Conservation (phyloP, 306 rosid genomes). For the Gillenia trifoliata region DNA sequence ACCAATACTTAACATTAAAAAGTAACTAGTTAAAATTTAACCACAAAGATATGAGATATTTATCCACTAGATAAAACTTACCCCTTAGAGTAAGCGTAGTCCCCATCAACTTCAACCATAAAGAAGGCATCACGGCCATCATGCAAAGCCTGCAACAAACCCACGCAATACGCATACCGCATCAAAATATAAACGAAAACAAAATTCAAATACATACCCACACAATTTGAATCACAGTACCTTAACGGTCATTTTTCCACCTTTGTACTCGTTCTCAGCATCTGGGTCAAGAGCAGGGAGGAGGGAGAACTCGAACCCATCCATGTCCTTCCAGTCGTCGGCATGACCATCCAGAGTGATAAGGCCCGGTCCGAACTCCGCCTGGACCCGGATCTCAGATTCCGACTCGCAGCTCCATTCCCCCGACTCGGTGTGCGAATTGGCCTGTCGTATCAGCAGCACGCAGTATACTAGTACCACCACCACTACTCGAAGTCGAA, state of each 20-base stretch:
- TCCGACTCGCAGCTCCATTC: constrained; percentile 71
- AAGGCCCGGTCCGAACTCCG: constrained; percentile 62
- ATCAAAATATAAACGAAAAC: not conserved
- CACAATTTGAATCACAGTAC: constrained; percentile 24
- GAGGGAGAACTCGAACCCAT: constrained; percentile 73
- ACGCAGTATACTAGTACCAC: constrained; percentile 21
- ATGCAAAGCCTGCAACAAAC: constrained; percentile 67
- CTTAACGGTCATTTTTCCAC: constrained; percentile 80
- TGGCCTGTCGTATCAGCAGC: constrained; percentile 33
- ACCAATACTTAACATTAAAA: not conserved
- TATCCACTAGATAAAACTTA: constrained; percentile 21
- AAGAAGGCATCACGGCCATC: constrained; percentile 85
- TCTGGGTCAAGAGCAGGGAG: constrained; percentile 85
- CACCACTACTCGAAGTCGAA: constrained; percentile 31
- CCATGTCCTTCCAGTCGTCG: constrained; percentile 88
- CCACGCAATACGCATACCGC: not conserved
- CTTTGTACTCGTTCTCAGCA: constrained; percentile 59
- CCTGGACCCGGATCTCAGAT: constrained; percentile 56
- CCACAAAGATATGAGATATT: not conserved
- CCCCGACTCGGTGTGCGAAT: constrained; percentile 79
- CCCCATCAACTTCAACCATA: constrained; percentile 73
- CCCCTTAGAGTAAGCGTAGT: constrained; percentile 77
- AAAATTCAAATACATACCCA: too few relatives aligned
- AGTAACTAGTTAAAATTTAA: constrained; percentile 5
- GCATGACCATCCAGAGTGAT: constrained; percentile 83